A percentile compares a stretch with the other conserved stretches of the same genome.
These are phyloP conservation scores for Lenwebbia sp. DNA, from an alignment of 345 rosid species.

Conservation along the genomic window DNA sequence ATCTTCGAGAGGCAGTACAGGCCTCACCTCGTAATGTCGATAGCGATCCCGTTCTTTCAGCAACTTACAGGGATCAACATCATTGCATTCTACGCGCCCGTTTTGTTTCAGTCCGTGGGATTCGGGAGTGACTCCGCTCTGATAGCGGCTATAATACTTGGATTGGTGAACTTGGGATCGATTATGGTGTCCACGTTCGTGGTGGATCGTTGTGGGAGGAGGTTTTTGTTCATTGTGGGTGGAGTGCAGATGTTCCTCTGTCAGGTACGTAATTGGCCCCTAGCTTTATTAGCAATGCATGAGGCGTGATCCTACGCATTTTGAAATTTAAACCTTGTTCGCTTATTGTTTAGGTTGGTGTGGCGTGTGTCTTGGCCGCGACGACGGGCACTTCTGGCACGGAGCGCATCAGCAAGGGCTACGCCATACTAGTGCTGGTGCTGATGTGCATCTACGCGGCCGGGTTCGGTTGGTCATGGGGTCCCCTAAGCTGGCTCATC, in stretches of 20 bases:
- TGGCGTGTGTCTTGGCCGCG: constrained; percentile 25
- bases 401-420: constrained; percentile 23
- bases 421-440: constrained; percentile 25
- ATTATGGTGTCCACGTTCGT: constrained; percentile 42
- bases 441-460: constrained; percentile 49
- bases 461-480: constrained; percentile 79
- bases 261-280: constrained; percentile 29
- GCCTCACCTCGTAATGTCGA: constrained; percentile 65
- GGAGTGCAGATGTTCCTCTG: constrained; percentile 58
- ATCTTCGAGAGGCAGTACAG: constrained; percentile 56
- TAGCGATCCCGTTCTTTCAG: constrained; percentile 65
- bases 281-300: background rate
- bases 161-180: constrained; percentile 56
- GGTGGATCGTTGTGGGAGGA: constrained; percentile 67
- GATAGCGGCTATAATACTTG: constrained; percentile 53
- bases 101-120: constrained; percentile 64
- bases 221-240: constrained; percentile 57
- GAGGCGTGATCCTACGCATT: background rate
- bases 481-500: constrained; percentile 50
- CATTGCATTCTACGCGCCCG: constrained; percentile 80
- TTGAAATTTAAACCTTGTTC: background rate
- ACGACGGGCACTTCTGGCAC: constrained; percentile 37
- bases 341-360: constrained; percentile 5
- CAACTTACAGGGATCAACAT: constrained; percentile 72
- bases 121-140: constrained; percentile 61